These are phyloP conservation scores for Talaromyces sp. DNA, from an alignment of 2,329 filamentous ascomycete genomes.

Conservation along the genomic window DNA sequence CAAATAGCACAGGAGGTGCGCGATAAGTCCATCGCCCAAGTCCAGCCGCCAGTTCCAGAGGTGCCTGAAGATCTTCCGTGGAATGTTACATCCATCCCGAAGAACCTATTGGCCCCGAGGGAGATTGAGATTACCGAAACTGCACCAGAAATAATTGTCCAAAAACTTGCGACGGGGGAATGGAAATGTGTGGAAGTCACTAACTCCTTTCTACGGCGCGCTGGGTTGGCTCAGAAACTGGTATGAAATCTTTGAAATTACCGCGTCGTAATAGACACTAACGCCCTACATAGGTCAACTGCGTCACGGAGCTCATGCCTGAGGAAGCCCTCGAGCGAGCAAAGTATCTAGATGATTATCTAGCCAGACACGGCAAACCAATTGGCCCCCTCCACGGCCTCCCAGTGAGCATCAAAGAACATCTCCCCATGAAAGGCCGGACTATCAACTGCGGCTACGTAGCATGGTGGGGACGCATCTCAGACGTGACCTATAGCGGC, in stretches of 20 bases:
- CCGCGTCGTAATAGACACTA: constrained; percentile 34
- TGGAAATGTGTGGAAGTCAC: constrained; percentile 46
- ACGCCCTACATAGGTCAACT: constrained; percentile 19
- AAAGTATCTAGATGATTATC: constrained; percentile 36
- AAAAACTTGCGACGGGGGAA: constrained; percentile 25
- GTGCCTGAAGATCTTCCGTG: constrained; percentile 32
- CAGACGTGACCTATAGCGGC: constrained; percentile 13
- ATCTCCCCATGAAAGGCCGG: constrained; percentile 19
- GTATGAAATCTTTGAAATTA: constrained; percentile 40
- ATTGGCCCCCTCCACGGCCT: constrained; percentile 41
- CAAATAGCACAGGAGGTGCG: constrained; percentile 36
- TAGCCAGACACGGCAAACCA: constrained; percentile 27
- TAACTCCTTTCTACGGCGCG: constrained; percentile 41
- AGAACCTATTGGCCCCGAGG: constrained; percentile 43
- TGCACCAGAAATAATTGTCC: constrained; percentile 28
- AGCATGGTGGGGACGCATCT: constrained; percentile 8
- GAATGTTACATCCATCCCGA: constrained; percentile 37
- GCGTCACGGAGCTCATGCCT: constrained; percentile 40
- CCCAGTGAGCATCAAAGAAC: constrained; percentile 39
- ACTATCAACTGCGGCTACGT: constrained; percentile 10
- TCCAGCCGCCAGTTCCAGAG: constrained; percentile 37
- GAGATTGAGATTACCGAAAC: constrained; percentile 53
- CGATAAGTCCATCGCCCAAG: constrained; percentile 35
- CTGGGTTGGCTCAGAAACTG: constrained; percentile 28
- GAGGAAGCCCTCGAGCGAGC: constrained; percentile 35